These are phyloP conservation scores for Syncephalastrum monosporum DNA, from an alignment of 371 early-diverging fungal genomes.

Conservation along the genomic window DNA sequence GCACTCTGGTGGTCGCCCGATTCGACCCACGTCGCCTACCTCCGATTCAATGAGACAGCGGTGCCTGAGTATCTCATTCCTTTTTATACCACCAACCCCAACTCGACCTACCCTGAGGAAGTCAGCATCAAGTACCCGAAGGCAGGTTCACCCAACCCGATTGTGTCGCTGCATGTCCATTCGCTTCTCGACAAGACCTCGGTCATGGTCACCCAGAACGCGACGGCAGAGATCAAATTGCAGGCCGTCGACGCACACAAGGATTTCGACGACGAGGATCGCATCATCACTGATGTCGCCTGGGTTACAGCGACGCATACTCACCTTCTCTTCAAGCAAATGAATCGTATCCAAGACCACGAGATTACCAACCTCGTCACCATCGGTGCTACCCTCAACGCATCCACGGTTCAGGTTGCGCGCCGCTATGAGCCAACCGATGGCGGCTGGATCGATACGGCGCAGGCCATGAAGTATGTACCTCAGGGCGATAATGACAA, in stretches of 20 bases:
- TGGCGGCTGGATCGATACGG: slow-evolving; percentile 74
- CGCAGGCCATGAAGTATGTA: slow-evolving; percentile 47
- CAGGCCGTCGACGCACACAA: slow-evolving; percentile 12
- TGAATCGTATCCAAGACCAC: slow-evolving; percentile 89
- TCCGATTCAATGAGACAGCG: slow-evolving; percentile 82
- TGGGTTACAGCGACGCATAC: slow-evolving; percentile 75
- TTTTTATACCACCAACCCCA: slow-evolving; percentile 52
- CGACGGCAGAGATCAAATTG: slow-evolving; percentile 11
- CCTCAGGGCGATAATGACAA: slow-evolving; percentile 32
- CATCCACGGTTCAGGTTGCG: slow-evolving; percentile 36
- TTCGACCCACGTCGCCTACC: slow-evolving; percentile 74
- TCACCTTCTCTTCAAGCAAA: slow-evolving; percentile 74
- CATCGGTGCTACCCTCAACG: slow-evolving; percentile 13
- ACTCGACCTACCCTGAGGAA: slow-evolving; percentile 70
- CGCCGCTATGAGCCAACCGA: slow-evolving; percentile 61
- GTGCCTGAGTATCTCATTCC: slow-evolving; percentile 81
- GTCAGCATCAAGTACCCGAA: slow-evolving; percentile 86
- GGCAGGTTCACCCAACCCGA: slow-evolving; percentile 85
- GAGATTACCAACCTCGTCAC: slow-evolving; percentile 62
- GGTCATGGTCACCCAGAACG: slow-evolving; percentile 33
- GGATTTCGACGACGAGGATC: slow-evolving; percentile 68
- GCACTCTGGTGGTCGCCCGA: slow-evolving; percentile 94
- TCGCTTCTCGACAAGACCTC: slow-evolving; percentile 30
- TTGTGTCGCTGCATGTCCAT: slow-evolving; percentile 73
- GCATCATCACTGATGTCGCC: slow-evolving; percentile 75